A percentile compares a stretch with the other conserved stretches of the same genome.
Conservation (phyloP, 2,329 filamentous ascomycete species). For the Pezicula neosporulosa region DNA sequence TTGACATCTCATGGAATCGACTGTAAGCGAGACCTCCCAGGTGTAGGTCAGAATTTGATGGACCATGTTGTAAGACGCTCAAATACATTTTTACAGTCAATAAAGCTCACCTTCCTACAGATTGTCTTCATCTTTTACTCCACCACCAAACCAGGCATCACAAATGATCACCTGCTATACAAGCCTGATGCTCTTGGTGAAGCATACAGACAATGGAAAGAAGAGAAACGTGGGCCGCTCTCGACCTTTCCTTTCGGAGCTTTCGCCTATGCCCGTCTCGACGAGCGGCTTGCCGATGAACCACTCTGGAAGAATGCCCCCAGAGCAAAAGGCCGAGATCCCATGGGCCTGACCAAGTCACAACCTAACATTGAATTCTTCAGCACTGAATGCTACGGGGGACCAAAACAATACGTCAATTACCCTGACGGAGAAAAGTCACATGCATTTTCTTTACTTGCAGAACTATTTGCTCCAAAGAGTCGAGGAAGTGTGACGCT, state of each 20-base stretch:
- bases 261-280: constrained; percentile 59
- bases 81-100: constrained; percentile 11
- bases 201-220: constrained; percentile 52
- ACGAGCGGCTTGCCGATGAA: constrained; percentile 52
- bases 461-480: constrained; percentile 53
- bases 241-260: constrained; percentile 61
- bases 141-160: constrained; percentile 46
- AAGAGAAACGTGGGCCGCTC: constrained; percentile 53
- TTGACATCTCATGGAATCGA: constrained; percentile 20
- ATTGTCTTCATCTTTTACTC: constrained; percentile 61
- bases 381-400: constrained; percentile 58
- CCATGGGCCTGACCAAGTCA: constrained; percentile 53
- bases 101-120: constrained; percentile 23
- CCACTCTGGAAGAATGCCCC: constrained; percentile 50
- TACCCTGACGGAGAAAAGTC: constrained; percentile 47
- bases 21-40: constrained; percentile 38
- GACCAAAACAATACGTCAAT: constrained; percentile 53
- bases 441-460: constrained; percentile 54
- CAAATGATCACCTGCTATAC: constrained; percentile 54
- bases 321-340: constrained; percentile 49
- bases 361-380: constrained; percentile 63
- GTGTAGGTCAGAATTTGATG: constrained; percentile 50
- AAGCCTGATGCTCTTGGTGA: constrained; percentile 48
- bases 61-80: constrained; percentile 42
- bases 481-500: constrained; percentile 54